Base-by-base conservation (phyloP, 495 filamentous ascomycete species). In the Neurospora africana region DNA sequence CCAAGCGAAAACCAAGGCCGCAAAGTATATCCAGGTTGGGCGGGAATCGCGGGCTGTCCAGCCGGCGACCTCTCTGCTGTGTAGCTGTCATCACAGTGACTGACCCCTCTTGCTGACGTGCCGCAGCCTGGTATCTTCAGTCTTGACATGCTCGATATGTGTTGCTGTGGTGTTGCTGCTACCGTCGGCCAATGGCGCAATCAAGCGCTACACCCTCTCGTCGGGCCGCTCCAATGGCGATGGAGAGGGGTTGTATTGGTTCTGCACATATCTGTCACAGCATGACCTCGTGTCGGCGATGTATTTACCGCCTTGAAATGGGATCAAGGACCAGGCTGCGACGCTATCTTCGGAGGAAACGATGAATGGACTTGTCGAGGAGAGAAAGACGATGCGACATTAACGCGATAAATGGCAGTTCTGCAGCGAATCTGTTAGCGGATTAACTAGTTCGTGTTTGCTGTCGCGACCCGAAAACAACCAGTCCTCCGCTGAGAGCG, bases 361-460 rank as follows among this genome's bases (percentile, higher is more conserved):
- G n/a, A n/a, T n/a, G n/a, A n/a, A n/a, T n/a, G 38, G 27, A 61
- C 15, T 30, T 17, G 15, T 33, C 53, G 53, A 33, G 27, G 11
- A 11, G 5, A 0, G 6, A 17, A 4, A 3, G 9, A 0, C 6
- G 53, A 61, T 61, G 15, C 13, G 0, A 0, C 6, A 0, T 8
- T 61, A 61, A 61, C 27, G 15, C 0, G 6, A 1, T 19, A 0
- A 3, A 0, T 9, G 0, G 6, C 0, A 0, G 0, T 8, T 61
- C 2, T 61, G 53, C 53, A 0, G 5, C 0, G 15, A 0, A 2
- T 0, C 0, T 61, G 27, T 61, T 30, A 61, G 53, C 53, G 0
- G 0, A 0, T 7, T 19, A 33, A 33, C 53, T 8, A 0, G 21
- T 0, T 0, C 10, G 5, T 11, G 21, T 53, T 6, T 23, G 44